Base-by-base conservation (phyloP, 2,329 filamentous ascomycete species). In the Colletotrichum tropicicola region DNA sequence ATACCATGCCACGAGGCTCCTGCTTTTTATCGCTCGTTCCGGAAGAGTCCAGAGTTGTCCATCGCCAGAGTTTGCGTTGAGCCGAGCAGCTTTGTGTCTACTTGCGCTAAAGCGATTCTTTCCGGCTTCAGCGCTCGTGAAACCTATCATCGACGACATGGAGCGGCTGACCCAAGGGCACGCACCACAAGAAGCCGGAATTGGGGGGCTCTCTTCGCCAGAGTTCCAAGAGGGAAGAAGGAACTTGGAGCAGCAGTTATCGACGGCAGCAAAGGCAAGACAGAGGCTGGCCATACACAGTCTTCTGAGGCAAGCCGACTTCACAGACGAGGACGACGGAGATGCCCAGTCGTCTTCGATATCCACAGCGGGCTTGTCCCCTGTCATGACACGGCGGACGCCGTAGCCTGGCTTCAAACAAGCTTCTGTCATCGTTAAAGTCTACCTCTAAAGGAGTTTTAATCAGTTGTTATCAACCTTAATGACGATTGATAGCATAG, bases 1-100 rank as follows among this genome's bases (percentile, higher is more conserved):
- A 0, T 82, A 81, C 27, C 79, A 82, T 35, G 74, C 76, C 4
- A 75, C 78, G 0, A 74, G 79, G 1, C 69, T 82, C 2, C 71
- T 81, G 1, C 68, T 73, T 10, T 73, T 71, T 59, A 69, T 71
- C 15, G 70, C 72, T 3, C 68, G 70, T 4, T 69, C 69, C 19
- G 60, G 65, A 2, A 62, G 32, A 4, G 52, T 48, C 2, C 17
- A 41, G 15, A 61, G 66, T 19, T 59, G 63, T 3, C 69, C 69
- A 1, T 68, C 62, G 2, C 59, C 65, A 3, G 73, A 74, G 44
- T 71, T 72, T 48, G 72, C 71, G 5, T 57, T 63, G 23, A 71
- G 69, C 54, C 68, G 72, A 37, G 73, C 70, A 6, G 70, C 73
- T 35, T 47, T 74, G 12, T 73, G 71, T 30, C 60, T 75, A 10